phyloP scores from a whole-genome alignment of 371 early-diverging fungal genomes.

The Mucor mucedo region DNA sequence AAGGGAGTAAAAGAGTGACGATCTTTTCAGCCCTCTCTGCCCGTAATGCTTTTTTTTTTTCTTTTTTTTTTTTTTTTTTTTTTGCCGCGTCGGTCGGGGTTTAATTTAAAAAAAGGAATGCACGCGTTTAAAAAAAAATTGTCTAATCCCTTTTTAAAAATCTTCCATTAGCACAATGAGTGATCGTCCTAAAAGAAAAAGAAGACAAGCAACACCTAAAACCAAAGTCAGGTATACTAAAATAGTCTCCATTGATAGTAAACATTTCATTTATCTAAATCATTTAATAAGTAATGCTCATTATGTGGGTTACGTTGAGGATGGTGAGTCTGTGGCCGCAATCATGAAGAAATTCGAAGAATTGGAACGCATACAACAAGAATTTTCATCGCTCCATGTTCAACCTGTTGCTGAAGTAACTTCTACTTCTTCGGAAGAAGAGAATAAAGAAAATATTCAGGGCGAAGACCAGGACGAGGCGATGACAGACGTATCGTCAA shows the following conservation, averaged over 20 bases:
- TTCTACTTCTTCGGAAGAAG: neutral
- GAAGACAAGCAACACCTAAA: slow-evolving; percentile 35
- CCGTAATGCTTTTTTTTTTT: too few relatives aligned
- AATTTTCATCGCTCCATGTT: slow-evolving; percentile 59
- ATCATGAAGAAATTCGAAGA: slow-evolving; percentile 98
- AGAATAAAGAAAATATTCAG: slow-evolving; percentile 1
- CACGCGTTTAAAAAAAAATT: slow-evolving; percentile 14
- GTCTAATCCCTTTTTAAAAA: slow-evolving; percentile 4
- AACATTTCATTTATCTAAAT: neutral
- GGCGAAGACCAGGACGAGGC: slow-evolving; percentile 11
- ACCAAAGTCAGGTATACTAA: slow-evolving; percentile 17
- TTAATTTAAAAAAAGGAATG: neutral
- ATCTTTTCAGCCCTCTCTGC: neutral
- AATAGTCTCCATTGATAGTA: neutral
- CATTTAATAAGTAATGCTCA: slow-evolving; percentile 69
- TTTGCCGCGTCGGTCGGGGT: neutral
- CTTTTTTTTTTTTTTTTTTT: too few relatives aligned
- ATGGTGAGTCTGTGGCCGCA: slow-evolving; percentile 91
- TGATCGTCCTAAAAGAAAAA: slow-evolving; percentile 53
- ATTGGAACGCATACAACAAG: slow-evolving; percentile 84
- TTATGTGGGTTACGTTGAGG: slow-evolving; percentile 96
- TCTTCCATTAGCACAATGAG: slow-evolving; percentile 30
- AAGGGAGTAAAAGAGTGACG: neutral
- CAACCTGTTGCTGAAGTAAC: neutral
- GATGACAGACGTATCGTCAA: neutral